phyloP scores from a whole-genome alignment of 192 early-diverging fungal genomes.

The Mortierella alpina region DNA sequence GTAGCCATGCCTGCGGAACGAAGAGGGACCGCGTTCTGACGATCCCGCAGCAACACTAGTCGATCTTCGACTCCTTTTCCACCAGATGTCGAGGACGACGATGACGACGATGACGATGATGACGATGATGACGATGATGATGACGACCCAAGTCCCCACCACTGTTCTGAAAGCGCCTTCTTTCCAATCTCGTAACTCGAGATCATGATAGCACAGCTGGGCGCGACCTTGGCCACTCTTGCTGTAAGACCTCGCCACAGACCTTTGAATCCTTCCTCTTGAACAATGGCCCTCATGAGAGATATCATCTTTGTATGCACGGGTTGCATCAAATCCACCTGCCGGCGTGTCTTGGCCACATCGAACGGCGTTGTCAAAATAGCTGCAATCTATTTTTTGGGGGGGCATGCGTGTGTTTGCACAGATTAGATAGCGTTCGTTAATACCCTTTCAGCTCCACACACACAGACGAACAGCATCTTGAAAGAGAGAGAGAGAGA shows the following conservation, averaged over 20 bases:
- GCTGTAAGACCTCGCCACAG: conserved; percentile 73
- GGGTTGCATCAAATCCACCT: conserved; percentile 65
- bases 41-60: conserved; percentile 27
- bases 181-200: conserved; percentile 86
- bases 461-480: neutral
- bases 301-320: conserved; percentile 40
- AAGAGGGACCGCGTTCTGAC: neutral
- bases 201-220: conserved; percentile 97
- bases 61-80: conserved; percentile 17
- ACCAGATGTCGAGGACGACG: neutral
- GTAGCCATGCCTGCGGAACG: neutral
- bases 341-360: conserved; percentile 92
- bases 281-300: conserved; percentile 57
- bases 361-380: conserved; percentile 94
- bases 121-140: conserved; percentile 13
- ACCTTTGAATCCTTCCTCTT: conserved; percentile 63
- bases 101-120: conserved; percentile 1
- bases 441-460: neutral
- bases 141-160: conserved; percentile 45
- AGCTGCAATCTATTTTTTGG: conserved; percentile 77
- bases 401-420: too few relatives aligned
- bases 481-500: neutral
- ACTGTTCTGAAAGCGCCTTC: conserved; percentile 49
- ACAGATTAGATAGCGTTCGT: neutral
- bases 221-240: conserved; percentile 88